Conservation (phyloP, 2,329 filamentous ascomycete genomes). For the Pochonia chlamydosporia region DNA sequence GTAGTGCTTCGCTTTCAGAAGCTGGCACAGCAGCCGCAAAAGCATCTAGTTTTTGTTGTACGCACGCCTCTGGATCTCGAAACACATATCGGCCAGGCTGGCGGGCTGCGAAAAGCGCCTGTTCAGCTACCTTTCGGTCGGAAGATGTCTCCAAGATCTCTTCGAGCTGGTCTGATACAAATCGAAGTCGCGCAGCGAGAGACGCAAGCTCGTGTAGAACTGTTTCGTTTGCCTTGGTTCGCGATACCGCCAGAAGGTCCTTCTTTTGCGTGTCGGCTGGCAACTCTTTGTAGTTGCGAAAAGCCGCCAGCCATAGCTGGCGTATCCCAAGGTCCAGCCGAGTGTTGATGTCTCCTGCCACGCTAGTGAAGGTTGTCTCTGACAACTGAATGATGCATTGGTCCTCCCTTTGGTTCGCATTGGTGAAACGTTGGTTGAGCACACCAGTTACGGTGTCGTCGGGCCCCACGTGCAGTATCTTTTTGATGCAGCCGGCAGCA, state of each 20-base stretch:
- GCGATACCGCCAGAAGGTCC: not conserved
- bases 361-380: not conserved
- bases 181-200: not conserved
- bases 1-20: not conserved
- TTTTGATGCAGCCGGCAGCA: not conserved
- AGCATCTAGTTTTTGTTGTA: not conserved
- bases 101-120: not conserved
- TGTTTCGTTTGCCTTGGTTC: not conserved
- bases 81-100: not conserved
- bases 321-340: not conserved
- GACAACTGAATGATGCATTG: not conserved
- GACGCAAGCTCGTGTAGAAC: not conserved
- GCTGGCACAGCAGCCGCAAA: not conserved
- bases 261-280: not conserved
- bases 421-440: not conserved
- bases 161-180: not conserved
- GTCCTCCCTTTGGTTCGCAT: not conserved
- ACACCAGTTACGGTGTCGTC: too few species aligned
- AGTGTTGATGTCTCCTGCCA: not conserved
- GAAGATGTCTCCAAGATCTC: not conserved
- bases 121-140: not conserved
- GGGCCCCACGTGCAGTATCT: conserved; percentile 3
- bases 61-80: not conserved
- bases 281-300: not conserved
- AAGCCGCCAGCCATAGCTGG: not conserved